phyloP scores from a whole-genome alignment of 768 basidiomycete species.

The Rhodotorula graminis region DNA sequence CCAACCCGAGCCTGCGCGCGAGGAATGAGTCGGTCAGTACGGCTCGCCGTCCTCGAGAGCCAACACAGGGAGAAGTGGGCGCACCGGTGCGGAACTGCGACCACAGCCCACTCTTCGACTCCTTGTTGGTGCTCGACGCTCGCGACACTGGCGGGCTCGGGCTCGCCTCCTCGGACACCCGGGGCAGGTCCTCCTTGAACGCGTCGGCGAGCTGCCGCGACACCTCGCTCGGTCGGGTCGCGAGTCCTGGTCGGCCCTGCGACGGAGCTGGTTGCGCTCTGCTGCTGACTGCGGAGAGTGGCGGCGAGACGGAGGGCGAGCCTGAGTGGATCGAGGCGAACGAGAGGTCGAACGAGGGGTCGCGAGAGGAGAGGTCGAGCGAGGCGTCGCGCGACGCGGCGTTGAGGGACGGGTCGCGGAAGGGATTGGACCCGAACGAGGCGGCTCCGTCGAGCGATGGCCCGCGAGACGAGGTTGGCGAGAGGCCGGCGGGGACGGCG shows the following conservation, averaged over 20 bases:
- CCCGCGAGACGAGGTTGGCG: not conserved
- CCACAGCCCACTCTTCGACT: not conserved
- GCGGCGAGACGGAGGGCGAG: not conserved
- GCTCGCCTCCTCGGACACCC: not conserved
- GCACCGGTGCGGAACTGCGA: slow-evolving; percentile 12
- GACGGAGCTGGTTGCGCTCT: not conserved
- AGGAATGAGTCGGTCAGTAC: not conserved
- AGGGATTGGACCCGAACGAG: not conserved
- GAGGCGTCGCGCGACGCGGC: not conserved
- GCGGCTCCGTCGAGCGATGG: not conserved
- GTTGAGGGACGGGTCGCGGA: slow-evolving; percentile 13
- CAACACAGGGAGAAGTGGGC: not conserved
- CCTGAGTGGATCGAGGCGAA: not conserved
- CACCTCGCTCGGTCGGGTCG: not conserved
- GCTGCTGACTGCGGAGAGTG: no score
- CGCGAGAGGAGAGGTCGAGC: not conserved
- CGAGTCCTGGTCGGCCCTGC: not conserved
- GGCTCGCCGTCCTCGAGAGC: no score
- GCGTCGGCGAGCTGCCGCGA: not conserved
- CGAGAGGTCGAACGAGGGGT: not conserved
- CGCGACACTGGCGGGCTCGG: not conserved
- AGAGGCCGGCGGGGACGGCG: not conserved
- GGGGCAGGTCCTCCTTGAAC: not conserved
- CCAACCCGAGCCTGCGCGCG: slow-evolving; percentile 23
- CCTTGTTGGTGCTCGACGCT: not conserved